A percentile compares a stretch with the other conserved stretches of the same genome.
phyloP scores from a whole-genome alignment of 1,139 yeast genomes.

The Diutina sp. region DNA sequence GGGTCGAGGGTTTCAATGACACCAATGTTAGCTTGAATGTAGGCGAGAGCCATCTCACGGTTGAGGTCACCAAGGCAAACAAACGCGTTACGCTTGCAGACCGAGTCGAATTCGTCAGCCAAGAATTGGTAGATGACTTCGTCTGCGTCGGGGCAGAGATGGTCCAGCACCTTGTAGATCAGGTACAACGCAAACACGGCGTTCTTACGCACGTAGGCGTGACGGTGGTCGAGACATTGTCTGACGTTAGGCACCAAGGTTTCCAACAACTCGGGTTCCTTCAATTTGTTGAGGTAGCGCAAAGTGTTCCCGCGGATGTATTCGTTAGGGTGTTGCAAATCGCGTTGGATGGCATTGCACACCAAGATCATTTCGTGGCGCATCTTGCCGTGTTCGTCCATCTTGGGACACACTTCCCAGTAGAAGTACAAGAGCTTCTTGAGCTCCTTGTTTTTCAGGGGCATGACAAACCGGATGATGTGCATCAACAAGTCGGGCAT shows the following conservation, averaged over 20 bases:
- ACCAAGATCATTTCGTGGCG: slow-evolving; percentile 98
- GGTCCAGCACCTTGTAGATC: slow-evolving; percentile 71
- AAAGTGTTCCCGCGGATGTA: slow-evolving; percentile 91
- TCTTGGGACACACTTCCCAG: slow-evolving; percentile 97
- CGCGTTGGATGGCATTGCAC: slow-evolving; percentile 95
- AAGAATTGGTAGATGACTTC: slow-evolving; percentile 67
- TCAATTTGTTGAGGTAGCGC: slow-evolving; percentile 79
- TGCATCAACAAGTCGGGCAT: slow-evolving; percentile 96
- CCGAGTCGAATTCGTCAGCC: slow-evolving; percentile 77
- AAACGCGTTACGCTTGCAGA: slow-evolving; percentile 93
- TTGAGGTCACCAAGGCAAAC: slow-evolving; percentile 74
- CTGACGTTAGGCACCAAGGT: slow-evolving; percentile 91
- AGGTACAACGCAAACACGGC: slow-evolving; percentile 88
- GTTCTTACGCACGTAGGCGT: slow-evolving; percentile 94
- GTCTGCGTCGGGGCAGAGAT: slow-evolving; percentile 89
- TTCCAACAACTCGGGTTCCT: slow-evolving; percentile 88
- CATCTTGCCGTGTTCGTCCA: slow-evolving; percentile 77
- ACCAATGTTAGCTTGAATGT: slow-evolving; percentile 59
- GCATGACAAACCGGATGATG: slow-evolving; percentile 94
- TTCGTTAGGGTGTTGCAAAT: slow-evolving; percentile 95
- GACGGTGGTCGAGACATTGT: slow-evolving; percentile 87
- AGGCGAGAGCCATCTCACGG: slow-evolving; percentile 74
- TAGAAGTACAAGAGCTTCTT: slow-evolving; percentile 88
- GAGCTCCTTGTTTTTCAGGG: slow-evolving; percentile 79
- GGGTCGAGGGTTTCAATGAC: slow-evolving; percentile 67